These are phyloP conservation scores for Colletotrichum tropicicola DNA, from an alignment of 2,329 filamentous ascomycete genomes.

Conservation along the genomic window DNA sequence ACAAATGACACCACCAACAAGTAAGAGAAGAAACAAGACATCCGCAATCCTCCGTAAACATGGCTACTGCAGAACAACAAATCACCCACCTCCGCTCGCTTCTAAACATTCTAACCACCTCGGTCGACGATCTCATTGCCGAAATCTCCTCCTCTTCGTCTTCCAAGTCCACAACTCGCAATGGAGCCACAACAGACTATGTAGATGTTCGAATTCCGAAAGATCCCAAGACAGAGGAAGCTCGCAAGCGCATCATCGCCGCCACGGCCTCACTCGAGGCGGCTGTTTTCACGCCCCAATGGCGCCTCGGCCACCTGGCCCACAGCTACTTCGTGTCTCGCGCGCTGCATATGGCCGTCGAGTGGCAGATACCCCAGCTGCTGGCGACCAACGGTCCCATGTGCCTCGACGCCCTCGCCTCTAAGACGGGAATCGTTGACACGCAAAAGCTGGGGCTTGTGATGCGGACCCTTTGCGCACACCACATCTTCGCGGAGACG, in stretches of 20 bases:
- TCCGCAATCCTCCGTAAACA: neutral
- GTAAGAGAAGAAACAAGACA: neutral
- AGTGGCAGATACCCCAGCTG: conserved; percentile 19
- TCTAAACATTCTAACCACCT: conserved; percentile 1
- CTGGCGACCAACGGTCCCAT: conserved; percentile 9
- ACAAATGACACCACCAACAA: neutral
- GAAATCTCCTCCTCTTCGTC: conserved; percentile 5
- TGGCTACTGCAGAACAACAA: conserved; percentile 18
- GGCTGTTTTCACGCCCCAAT: conserved; percentile 19
- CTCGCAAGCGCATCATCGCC: conserved; percentile 16
- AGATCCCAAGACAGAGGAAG: conserved; percentile 9
- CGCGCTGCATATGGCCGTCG: conserved; percentile 23
- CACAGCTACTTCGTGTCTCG: conserved; percentile 15
- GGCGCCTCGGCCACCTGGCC: conserved; percentile 18
- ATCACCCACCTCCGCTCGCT: conserved; percentile 13
- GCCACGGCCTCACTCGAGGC: conserved; percentile 6
- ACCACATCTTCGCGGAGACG: conserved; percentile 21
- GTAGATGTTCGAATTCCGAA: neutral
- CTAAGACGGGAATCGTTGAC: conserved; percentile 16
- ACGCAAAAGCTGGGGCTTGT: conserved; percentile 19
- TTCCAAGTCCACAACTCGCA: neutral
- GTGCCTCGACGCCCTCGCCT: conserved; percentile 2
- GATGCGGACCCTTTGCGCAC: conserved; percentile 23
- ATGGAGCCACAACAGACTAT: neutral
- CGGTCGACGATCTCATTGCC: conserved; percentile 14